Evolutionary conservation across 2,329 filamentous ascomycete species (phyloP).

Genomic region (Fusarium floridanum): DNA sequence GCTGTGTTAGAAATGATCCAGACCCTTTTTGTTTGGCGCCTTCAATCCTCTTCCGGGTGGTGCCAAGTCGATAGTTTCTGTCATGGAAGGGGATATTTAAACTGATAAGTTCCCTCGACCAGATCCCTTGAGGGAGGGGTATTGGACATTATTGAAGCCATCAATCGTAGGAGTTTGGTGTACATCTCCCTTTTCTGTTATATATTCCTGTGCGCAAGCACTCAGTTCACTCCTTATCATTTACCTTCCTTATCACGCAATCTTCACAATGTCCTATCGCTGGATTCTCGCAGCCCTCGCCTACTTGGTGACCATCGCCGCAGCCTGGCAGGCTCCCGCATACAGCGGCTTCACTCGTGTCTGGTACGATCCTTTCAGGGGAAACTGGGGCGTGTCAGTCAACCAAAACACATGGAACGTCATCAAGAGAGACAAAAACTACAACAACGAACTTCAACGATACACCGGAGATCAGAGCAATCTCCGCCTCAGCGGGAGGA

Average conservation of each 20-base stretch:
- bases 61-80: slow-evolving; percentile 15
- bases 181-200: not conserved
- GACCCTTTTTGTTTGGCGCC: not conserved
- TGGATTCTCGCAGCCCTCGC: slow-evolving; percentile 45
- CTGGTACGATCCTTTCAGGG: slow-evolving; percentile 61
- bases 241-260: not conserved
- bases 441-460: slow-evolving; percentile 66
- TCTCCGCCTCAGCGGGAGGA: slow-evolving; percentile 63
- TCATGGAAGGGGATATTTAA: slow-evolving; percentile 10
- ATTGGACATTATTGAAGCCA: not conserved
- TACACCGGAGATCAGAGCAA: slow-evolving; percentile 63
- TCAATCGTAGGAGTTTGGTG: slow-evolving; percentile 1
- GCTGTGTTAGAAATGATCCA: slow-evolving; percentile 24
- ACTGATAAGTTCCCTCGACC: not conserved
- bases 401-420: slow-evolving; percentile 57
- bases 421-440: slow-evolving; percentile 55
- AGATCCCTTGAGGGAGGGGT: not conserved
- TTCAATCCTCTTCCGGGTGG: not conserved
- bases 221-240: slow-evolving; percentile 8
- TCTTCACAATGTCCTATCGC: slow-evolving; percentile 40
- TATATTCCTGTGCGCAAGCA: slow-evolving; percentile 14
- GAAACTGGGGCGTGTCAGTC: slow-evolving; percentile 51
- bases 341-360: slow-evolving; percentile 56
- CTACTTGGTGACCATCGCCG: slow-evolving; percentile 48
- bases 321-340: slow-evolving; percentile 54